Evolutionary conservation across 2,329 filamentous ascomycete genomes (phyloP), one percentile per base, ranked within the genome.

Genomic region (Aspergillus sp.): DNA sequence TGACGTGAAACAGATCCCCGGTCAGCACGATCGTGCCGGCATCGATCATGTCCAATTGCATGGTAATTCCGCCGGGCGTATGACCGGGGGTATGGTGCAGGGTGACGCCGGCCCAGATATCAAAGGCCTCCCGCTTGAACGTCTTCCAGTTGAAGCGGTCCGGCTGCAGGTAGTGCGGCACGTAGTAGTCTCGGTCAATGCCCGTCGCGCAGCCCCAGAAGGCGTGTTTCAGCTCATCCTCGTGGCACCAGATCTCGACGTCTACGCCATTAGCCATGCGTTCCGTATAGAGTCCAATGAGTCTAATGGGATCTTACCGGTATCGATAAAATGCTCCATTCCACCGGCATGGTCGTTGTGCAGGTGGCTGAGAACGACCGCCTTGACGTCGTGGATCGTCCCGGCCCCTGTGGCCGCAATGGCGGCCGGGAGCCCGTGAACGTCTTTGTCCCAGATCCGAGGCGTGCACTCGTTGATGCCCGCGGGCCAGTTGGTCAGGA

Each of bases 301-400:
- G n/a, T 38, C 46, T 10, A 16, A 47, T 25, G 23, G 9, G 25
- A 29, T 11, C 25, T 29, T 10, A 29, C 45, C 38, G 5, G 47
- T 43, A 2, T n/a, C 17, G 7, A 42, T 31, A 17, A 49, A 49
- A 16, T 49, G 47, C 23, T 49, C 47, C n/a, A 49, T 3, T 2
- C 47, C 47, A 6, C 47, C 47, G 1, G 47, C 25, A 16, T 49
- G 47, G n/a, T 49, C 47, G 5, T 41, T 23, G 9, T 49, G 47
- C n/a, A 49, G 25, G 16, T 49, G 47, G 10, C 47, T 42, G 20
- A 49, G 16, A 4, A 49, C 17, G 6, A 43, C 47, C 2, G 47
- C 38, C 36, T 49, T 49, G 23, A 43, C 25, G 17, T 49, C 47
- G 3, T 3, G 14, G 14, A 49, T 49, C 2, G 36, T 16, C 13